A percentile compares a stretch with the other conserved stretches of the same genome.
These are phyloP conservation scores for Laetiporus sulphureus DNA, from an alignment of 1,284 basidiomycete species.

Conservation along the genomic window DNA sequence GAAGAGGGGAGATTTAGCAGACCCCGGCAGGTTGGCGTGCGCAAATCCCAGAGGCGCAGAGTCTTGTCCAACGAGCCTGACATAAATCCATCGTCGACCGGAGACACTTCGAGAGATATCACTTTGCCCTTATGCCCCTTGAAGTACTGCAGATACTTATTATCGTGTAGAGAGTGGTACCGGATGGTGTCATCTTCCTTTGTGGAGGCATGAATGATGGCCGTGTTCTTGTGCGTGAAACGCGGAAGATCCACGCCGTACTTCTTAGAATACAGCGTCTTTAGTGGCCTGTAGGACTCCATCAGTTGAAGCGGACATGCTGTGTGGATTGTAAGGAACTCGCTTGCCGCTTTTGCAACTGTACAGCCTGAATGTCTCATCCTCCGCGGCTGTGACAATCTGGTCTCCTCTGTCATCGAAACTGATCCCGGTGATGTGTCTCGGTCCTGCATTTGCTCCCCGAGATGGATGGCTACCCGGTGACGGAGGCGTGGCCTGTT, in stretches of 20 bases:
- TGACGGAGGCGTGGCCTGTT: slow-evolving; percentile 45
- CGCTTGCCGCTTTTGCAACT: slow-evolving; percentile 88
- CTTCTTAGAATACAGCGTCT: slow-evolving; percentile 88
- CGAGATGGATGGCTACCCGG: slow-evolving; percentile 35
- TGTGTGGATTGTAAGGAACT: slow-evolving; percentile 39
- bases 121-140: slow-evolving; percentile 90
- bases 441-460: slow-evolving; percentile 37
- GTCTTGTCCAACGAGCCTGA: slow-evolving; percentile 92
- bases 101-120: slow-evolving; percentile 87
- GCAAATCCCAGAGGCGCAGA: slow-evolving; percentile 95
- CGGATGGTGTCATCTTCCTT: slow-evolving; percentile 94
- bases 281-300: slow-evolving; percentile 47
- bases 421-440: slow-evolving; percentile 80
- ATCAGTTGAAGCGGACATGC: slow-evolving; percentile 22
- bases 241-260: slow-evolving; percentile 93
- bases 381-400: slow-evolving; percentile 85
- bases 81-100: slow-evolving; percentile 92
- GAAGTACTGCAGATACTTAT: slow-evolving; percentile 94
- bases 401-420: slow-evolving; percentile 91
- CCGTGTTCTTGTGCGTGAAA: slow-evolving; percentile 86
- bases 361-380: slow-evolving; percentile 89
- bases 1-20: slow-evolving; percentile 65
- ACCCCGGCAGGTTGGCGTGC: slow-evolving; percentile 70
- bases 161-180: slow-evolving; percentile 93
- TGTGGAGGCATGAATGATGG: slow-evolving; percentile 88